Conservation (phyloP, 2,329 filamentous ascomycete genomes). For the Didymella lethalis region DNA sequence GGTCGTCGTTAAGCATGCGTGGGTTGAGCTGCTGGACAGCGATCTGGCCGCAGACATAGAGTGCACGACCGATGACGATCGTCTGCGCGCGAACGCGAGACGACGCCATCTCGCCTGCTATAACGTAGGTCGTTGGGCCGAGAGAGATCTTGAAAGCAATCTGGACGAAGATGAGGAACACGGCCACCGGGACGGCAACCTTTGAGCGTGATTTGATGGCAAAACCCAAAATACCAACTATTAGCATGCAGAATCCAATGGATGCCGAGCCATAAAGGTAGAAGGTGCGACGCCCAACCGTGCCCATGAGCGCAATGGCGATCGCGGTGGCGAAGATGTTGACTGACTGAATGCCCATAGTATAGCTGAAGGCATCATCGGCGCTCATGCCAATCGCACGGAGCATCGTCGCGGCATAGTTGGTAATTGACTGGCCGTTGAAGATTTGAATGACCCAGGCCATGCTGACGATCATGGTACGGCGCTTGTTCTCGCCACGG, state of each 20-base stretch:
- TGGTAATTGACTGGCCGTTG: neutral
- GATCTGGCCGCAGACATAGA: slow-evolving; percentile 67
- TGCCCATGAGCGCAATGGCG: neutral
- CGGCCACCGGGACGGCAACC: neutral
- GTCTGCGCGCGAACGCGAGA: neutral
- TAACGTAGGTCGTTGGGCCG: neutral
- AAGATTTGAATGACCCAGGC: neutral
- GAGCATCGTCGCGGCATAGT: neutral
- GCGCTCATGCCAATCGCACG: neutral
- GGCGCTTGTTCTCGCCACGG: neutral
- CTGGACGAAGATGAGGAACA: neutral
- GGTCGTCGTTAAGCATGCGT: slow-evolving; percentile 36
- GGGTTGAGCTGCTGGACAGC: slow-evolving; percentile 80
- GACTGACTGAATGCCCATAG: neutral
- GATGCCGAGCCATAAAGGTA: neutral
- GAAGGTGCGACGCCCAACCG: neutral
- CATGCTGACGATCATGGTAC: neutral
- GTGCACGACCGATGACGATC: slow-evolving; percentile 70
- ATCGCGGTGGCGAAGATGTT: neutral
- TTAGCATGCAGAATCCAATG: neutral
- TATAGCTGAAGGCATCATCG: neutral
- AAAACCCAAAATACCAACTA: neutral
- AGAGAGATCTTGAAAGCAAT: neutral
- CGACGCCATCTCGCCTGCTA: neutral
- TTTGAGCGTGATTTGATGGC: neutral